Conservation (phyloP, 805 yeast genomes). For the Saccharomycopsis guyanensis region DNA sequence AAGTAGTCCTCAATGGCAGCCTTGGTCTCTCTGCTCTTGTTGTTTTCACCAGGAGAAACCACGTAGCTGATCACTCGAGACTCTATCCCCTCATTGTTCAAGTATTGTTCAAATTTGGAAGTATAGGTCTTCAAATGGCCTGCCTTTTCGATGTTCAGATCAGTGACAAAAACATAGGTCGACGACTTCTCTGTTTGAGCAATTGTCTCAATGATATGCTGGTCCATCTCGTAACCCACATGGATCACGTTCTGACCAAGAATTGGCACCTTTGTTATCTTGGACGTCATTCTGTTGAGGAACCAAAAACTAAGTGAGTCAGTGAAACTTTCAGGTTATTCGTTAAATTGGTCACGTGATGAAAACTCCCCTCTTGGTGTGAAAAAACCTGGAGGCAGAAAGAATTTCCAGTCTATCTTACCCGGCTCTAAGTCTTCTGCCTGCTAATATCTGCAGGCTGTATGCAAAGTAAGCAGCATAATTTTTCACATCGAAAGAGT, state of each 20-base stretch:
- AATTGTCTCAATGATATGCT: conserved; percentile 64
- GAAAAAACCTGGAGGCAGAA: too few species aligned
- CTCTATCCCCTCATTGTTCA: conserved; percentile 30
- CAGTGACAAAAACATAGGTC: conserved; percentile 88
- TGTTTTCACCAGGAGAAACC: conserved; percentile 89
- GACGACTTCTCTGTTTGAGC: conserved; percentile 63
- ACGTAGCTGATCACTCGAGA: conserved; percentile 66
- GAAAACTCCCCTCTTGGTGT: too few species aligned
- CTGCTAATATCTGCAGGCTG: neutral
- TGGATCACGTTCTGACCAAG: conserved; percentile 80
- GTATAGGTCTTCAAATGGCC: conserved; percentile 47
- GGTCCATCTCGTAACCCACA: conserved; percentile 77
- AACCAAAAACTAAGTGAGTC: too few species aligned
- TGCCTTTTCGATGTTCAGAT: conserved; percentile 66
- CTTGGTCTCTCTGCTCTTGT: conserved; percentile 81
- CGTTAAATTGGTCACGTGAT: too few species aligned
- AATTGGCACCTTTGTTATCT: conserved; percentile 53
- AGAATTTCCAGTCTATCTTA: too few species aligned
- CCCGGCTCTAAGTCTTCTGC: too few species aligned
- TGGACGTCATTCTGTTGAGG: too few species aligned
- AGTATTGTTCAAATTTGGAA: conserved; percentile 32
- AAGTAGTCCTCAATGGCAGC: conserved; percentile 90
- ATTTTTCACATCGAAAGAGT: neutral
- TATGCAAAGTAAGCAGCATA: neutral
- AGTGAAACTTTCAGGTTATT: too few species aligned